Conservation (phyloP, 2,329 filamentous ascomycete genomes). For the Diaporthe vexans region DNA sequence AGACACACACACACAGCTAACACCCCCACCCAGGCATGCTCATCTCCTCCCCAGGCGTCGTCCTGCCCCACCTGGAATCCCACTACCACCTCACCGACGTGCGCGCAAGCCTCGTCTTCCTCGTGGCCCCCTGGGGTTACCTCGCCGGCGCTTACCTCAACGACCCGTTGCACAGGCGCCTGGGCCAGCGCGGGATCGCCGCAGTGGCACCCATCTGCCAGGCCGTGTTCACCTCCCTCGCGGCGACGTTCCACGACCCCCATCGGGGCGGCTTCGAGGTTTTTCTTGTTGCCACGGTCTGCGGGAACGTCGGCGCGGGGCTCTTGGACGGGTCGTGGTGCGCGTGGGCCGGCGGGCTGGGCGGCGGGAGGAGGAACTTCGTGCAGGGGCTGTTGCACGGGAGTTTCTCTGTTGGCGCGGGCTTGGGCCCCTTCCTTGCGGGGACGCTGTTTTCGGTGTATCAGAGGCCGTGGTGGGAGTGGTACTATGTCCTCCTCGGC, state of each 20-base stretch:
- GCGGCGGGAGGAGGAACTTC: conserved; percentile 52
- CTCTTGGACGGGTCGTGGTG: conserved; percentile 60
- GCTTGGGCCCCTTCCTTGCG: conserved; percentile 53
- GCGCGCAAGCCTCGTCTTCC: conserved; percentile 60
- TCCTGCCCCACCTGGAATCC: conserved; percentile 53
- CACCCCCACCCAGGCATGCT: conserved; percentile 19
- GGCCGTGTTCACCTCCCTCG: conserved; percentile 48
- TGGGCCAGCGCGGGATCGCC: conserved; percentile 59
- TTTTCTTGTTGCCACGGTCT: conserved; percentile 49
- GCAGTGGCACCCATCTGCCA: conserved; percentile 55
- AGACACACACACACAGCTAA: neutral
- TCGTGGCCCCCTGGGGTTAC: conserved; percentile 59
- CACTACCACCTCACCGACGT: conserved; percentile 59
- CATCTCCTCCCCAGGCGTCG: conserved; percentile 49
- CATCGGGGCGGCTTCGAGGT: conserved; percentile 46
- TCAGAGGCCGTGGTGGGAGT: conserved; percentile 53
- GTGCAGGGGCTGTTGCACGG: conserved; percentile 58
- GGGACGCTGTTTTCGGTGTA: conserved; percentile 49
- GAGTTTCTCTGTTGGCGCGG: conserved; percentile 55
- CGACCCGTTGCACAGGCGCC: conserved; percentile 53
- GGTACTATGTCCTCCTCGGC: conserved; percentile 55
- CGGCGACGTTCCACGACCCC: conserved; percentile 47
- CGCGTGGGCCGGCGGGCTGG: conserved; percentile 58
- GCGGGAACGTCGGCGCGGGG: conserved; percentile 55
- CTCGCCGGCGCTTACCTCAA: conserved; percentile 56